phyloP scores from a whole-genome alignment of 768 basidiomycete species.

The Trametes coccinea region DNA sequence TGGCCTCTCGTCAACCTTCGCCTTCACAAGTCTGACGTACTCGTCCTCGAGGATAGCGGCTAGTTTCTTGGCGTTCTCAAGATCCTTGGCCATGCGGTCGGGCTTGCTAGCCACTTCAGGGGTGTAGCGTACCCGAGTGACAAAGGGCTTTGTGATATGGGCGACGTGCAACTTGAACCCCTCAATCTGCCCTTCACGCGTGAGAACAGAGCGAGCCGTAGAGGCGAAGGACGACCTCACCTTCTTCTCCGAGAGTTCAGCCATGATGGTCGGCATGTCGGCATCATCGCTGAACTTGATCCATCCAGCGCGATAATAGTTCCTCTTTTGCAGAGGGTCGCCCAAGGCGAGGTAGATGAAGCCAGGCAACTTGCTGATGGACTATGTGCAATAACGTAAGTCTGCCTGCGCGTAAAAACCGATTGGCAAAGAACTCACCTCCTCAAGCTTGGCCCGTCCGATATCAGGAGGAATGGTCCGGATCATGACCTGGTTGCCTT shows the following conservation, averaged over 20 bases:
- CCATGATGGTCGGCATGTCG: constrained; percentile 74
- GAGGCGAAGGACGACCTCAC: constrained; percentile 39
- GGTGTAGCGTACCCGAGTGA: constrained; percentile 74
- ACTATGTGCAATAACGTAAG: background rate
- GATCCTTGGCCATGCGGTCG: constrained; percentile 79
- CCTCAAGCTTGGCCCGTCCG: constrained; percentile 85
- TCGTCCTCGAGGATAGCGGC: constrained; percentile 77
- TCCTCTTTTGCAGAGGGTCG: constrained; percentile 89
- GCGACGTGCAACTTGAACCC: constrained; percentile 92
- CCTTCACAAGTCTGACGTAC: constrained; percentile 51
- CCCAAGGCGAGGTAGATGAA: constrained; percentile 89
- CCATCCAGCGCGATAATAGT: constrained; percentile 95
- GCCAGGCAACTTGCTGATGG: constrained; percentile 61
- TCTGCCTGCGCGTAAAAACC: background rate
- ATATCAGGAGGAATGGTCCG: constrained; percentile 94
- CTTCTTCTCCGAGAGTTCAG: constrained; percentile 82
- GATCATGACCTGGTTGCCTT: constrained; percentile 92
- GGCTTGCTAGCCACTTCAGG: constrained; percentile 82
- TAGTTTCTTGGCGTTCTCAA: constrained; percentile 72
- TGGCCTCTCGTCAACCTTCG: constrained; percentile 29
- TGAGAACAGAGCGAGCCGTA: background rate
- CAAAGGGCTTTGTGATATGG: constrained; percentile 76
- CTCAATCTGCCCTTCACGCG: constrained; percentile 65
- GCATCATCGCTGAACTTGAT: constrained; percentile 82
- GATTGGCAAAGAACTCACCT: constrained; percentile 48